Conservation (phyloP, 805 yeast genomes). For the Debaryomyces maramus region DNA sequence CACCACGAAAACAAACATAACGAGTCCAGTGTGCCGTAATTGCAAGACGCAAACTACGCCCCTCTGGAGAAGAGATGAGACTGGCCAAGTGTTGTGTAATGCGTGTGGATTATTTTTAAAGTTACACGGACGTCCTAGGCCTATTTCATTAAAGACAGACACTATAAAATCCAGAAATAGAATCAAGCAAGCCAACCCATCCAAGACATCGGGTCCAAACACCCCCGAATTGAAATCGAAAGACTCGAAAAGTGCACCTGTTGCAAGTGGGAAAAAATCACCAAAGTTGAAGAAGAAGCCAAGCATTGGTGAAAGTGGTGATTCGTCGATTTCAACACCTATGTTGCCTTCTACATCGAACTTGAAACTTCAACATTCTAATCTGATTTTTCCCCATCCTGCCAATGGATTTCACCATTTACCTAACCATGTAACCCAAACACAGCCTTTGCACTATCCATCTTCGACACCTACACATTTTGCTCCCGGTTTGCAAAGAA, state of each 20-base stretch:
- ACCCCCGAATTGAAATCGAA: constrained; percentile 59
- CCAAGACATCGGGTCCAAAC: constrained; percentile 46
- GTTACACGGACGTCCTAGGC: constrained; percentile 90
- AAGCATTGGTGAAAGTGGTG: constrained; percentile 5
- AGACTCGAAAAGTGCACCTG: constrained; percentile 28
- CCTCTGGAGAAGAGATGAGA: constrained; percentile 91
- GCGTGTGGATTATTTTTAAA: constrained; percentile 91
- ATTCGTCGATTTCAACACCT: constrained; percentile 22
- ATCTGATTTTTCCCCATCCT: constrained; percentile 9
- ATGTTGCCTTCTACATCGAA: constrained; percentile 26
- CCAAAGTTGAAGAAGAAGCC: constrained; percentile 21
- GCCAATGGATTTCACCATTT: constrained; percentile 13
- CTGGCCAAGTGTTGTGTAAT: constrained; percentile 76
- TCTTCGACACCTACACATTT: constrained; percentile 69
- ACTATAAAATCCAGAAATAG: constrained; percentile 90
- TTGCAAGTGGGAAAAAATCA: constrained; percentile 20
- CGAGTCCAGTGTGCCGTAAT: constrained; percentile 78
- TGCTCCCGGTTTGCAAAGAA: constrained; percentile 61
- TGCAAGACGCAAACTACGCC: constrained; percentile 94
- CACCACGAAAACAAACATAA: constrained; percentile 61
- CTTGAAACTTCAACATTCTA: constrained; percentile 5
- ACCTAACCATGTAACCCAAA: constrained; percentile 27
- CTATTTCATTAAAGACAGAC: constrained; percentile 87
- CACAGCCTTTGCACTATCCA: constrained; percentile 64
- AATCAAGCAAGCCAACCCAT: constrained; percentile 53